Base-by-base conservation (phyloP, 2,329 filamentous ascomycete genomes). In the Diaporthe caulivora region DNA sequence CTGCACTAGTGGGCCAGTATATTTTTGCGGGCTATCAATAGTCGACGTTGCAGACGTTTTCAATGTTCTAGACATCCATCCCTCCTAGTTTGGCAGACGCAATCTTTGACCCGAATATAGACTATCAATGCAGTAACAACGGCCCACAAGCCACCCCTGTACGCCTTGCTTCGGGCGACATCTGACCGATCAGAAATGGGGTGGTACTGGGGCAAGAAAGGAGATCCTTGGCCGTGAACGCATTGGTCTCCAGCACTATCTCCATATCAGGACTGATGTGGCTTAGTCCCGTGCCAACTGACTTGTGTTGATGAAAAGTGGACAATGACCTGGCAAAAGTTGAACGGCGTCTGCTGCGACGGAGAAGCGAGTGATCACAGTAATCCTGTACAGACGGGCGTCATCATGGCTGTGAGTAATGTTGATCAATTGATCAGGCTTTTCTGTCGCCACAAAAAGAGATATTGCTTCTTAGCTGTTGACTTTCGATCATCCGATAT, bases 401-500 rank as follows among this genome's bases (percentile, higher is more conserved):
- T 40, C 31, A 34, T 17, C 13, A 42, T 58, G 5, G 21, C 26
- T 3, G 8, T n/a, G 8, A 37, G 34, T 40, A 40, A 5, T 2
- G 26, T 21, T 15, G 3, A 13, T 17, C 11, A 24, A 5, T 2
- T 24, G 6, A 40, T 58, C 6, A 24, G 31, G 10, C 54, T 18
- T 57, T n/a, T 0, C 24, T 13, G 7, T 57, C 7, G n/a, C n/a
- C 31, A 24, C 2, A 37, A 37, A 15, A 37, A 2, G 18, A 57
- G n/a, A 57, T 24, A 31, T 31, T 57, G n/a, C 54, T 57, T 40
- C 31, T 40, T 31, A 13, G 5, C 9, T 34, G 34, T 37, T 57
- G 54, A 37, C 9, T 57, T 57, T 57, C 31, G 54, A 57, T 57
- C 54, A 15, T 37, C 54, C 54, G 54, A 40, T 57, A 31, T 21